Conservation (phyloP, 2,329 filamentous ascomycete species). For the Esteya vermicola region DNA sequence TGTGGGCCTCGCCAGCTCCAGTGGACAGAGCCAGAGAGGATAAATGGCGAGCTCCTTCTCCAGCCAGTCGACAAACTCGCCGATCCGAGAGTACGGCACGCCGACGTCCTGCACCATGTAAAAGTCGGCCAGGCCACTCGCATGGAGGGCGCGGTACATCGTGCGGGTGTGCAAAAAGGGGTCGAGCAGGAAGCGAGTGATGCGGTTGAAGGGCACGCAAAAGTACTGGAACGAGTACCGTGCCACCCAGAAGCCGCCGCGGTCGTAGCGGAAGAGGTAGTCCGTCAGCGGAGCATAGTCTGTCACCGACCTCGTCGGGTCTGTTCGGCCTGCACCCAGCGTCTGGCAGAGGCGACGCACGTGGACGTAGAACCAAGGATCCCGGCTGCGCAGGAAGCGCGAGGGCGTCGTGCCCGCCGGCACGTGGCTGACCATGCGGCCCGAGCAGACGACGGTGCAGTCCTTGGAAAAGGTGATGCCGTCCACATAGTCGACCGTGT, state of each 20-base stretch:
- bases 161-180: constrained; percentile 48
- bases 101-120: constrained; percentile 54
- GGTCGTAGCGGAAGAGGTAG: too few species aligned
- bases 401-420: constrained; percentile 20
- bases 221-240: constrained; percentile 51
- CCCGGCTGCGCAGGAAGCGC: constrained; percentile 40
- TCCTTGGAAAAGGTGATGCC: constrained; percentile 47
- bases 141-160: constrained; percentile 52
- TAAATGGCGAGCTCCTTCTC: constrained; percentile 30
- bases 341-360: constrained; percentile 26
- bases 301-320: constrained; percentile 28
- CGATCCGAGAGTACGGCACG: constrained; percentile 27
- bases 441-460: constrained; percentile 45
- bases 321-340: constrained; percentile 5
- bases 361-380: constrained; percentile 66
- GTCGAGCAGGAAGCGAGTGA: constrained; percentile 47
- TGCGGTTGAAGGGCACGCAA: constrained; percentile 46
- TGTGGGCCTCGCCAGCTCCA: constrained; percentile 27
- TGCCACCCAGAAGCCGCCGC: constrained; percentile 56
- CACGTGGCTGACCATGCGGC: constrained; percentile 35
- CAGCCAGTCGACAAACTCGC: constrained; percentile 33
- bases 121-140: constrained; percentile 41
- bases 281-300: constrained; percentile 64
- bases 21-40: constrained; percentile 42
- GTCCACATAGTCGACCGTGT: constrained; percentile 46